Evolutionary conservation across 2,329 filamentous ascomycete species (phyloP), one percentile per base, ranked within the genome.

Genomic region (Fusarium xylarioides): DNA sequence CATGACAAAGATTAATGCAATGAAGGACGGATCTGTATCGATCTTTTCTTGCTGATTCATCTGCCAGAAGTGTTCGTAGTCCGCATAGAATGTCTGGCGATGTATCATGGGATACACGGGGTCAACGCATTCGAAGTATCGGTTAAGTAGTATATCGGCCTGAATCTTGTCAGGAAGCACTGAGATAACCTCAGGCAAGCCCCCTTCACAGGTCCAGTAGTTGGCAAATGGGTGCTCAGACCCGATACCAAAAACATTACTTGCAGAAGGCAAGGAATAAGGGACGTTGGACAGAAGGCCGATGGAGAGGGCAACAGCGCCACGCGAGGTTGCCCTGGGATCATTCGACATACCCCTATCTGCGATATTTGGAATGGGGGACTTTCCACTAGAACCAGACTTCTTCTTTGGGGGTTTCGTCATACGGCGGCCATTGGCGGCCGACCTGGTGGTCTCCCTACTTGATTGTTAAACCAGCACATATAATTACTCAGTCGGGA

Each of bases 51-150:
- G 80, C 7, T 81, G 80, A 1, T 84, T 80, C 37, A 93, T 80
- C 3, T 88, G 87, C 93, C 93, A 95, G 79, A 95, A 95, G 66
- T 91, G 88, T 75, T 93, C 91, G 76, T 95, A 95, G 77, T 95
- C 92, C 71, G 90, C 89, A 74, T 93, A 93, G 79, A 95, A 95
- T 11, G 90, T 91, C 74, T 92, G 89, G 15, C 91, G 87, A 76
- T 95, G 91, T 23, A 95, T 87, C 89, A 95, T 94, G 21, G 93
- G 93, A 80, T 95, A 95, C 6, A 95, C 90, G 0, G 93, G 92
- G 77, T 95, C 93, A 54, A 95, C 92, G 72, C 89, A 91, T 77
- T 92, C 90, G 73, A 91, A 91, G 78, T 92, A 92, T 43, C 88
- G 85, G 55, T 81, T 83, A 40, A 92, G 81, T 18, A 95, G 84